Evolutionary conservation across 2,329 filamentous ascomycete genomes (phyloP), one percentile per base, ranked within the genome.

Genomic region (Aspergillus texensis): DNA sequence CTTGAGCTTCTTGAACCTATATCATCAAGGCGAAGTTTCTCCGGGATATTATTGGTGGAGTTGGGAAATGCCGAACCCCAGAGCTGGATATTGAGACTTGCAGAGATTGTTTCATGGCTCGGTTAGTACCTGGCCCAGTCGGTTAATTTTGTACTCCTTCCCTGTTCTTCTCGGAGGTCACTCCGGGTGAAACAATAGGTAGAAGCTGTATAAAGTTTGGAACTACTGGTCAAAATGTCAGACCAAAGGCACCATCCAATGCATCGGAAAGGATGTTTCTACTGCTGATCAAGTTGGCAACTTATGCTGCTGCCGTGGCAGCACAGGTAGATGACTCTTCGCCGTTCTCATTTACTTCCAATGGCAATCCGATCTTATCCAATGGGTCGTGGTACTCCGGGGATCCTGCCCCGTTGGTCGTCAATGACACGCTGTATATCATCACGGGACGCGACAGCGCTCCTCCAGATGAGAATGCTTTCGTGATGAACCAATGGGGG

Each of bases 401-500:
- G 4, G 57, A 60, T 4, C 57, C 57, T 28, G 57, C 57, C 4
- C 57, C 57, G 11, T 43, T 54, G 6, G 57, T 60, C 16, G 46
- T 52, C 21, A 60, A 60, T 26, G 34, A 43, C 24, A 60, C 45
- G 24, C 46, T 60, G 6, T 60, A 60, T 48, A 60, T 60, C 11
- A 43, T 60, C 19, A 60, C 57, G 3, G 57, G 57, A 34, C 57
- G n/a, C 6, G 57, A 60, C 36, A 53, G 43, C 14, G 57, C 57
- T 9, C 11, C 48, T 6, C 6, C 57, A 14, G 19, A 60, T 28
- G 45, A 60, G 26, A 53, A 60, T 41, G 16, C 46, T 21, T 60
- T 60, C 36, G 46, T 24, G 32, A 60, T 60, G 45, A 41, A 52
- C 11, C 46, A 60, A 43, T 60, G 57, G 57, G 57, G 57, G 28